Conservation (phyloP, 129 eudicot species). For the Flaveria brownii region DNA sequence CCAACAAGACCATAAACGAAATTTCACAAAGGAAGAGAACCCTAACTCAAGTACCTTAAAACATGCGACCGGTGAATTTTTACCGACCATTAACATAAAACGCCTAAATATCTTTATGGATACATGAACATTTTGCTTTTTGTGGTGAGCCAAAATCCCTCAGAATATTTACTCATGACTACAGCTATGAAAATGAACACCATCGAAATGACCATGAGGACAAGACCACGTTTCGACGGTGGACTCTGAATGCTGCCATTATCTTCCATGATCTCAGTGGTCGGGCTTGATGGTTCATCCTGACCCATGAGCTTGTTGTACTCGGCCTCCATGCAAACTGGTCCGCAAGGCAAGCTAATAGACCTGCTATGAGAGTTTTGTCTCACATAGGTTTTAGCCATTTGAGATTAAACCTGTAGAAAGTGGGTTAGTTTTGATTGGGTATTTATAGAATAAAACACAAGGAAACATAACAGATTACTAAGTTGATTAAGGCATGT, state of each 20-base stretch:
- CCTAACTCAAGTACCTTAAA: slow-evolving; percentile 13
- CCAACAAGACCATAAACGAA: slow-evolving; percentile 17
- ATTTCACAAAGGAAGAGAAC: slow-evolving; percentile 1
- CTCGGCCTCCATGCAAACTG: slow-evolving; percentile 40
- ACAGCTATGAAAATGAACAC: slow-evolving; percentile 32
- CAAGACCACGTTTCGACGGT: slow-evolving; percentile 19
- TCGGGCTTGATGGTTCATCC: slow-evolving; percentile 38
- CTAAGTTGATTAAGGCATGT: slow-evolving; percentile 42
- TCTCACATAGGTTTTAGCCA: slow-evolving; percentile 38
- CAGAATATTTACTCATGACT: slow-evolving; percentile 31
- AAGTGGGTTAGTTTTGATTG: slow-evolving; percentile 20
- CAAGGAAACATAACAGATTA: slow-evolving; percentile 39
- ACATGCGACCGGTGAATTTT: slow-evolving; percentile 22
- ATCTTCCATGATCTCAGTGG: slow-evolving; percentile 37
- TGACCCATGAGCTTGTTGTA: slow-evolving; percentile 43
- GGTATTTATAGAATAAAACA: slow-evolving; percentile 32
- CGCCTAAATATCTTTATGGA: slow-evolving; percentile 21
- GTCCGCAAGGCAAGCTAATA: slow-evolving; percentile 43
- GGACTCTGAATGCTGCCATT: slow-evolving; percentile 18
- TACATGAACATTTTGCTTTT: slow-evolving; percentile 27
- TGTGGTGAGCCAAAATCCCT: slow-evolving; percentile 35
- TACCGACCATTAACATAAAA: slow-evolving; percentile 16
- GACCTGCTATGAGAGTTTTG: slow-evolving; percentile 43
- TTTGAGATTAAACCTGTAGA: slow-evolving; percentile 21
- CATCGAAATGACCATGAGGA: slow-evolving; percentile 21